phyloP scores from a whole-genome alignment of 2,329 filamentous ascomycete species.

The Nemania diffusa region DNA sequence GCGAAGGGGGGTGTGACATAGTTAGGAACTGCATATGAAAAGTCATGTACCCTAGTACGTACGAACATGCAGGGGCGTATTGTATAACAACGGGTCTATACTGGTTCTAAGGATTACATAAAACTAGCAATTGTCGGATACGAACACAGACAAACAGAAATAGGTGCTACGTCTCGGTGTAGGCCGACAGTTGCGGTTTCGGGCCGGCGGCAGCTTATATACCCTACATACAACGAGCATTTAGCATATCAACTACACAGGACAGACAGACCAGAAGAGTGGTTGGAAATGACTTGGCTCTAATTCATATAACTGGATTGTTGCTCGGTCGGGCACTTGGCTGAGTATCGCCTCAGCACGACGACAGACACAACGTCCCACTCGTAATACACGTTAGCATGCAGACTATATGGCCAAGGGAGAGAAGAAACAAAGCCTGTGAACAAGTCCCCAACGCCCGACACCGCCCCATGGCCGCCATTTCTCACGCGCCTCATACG shows the following conservation, averaged over 20 bases:
- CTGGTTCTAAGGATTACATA: neutral
- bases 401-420: constrained; percentile 44
- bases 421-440: constrained; percentile 50
- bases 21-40: neutral
- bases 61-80: neutral
- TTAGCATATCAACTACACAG: constrained; percentile 32
- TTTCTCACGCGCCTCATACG: constrained; percentile 30
- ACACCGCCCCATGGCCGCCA: constrained; percentile 34
- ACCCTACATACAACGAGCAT: constrained; percentile 28
- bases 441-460: constrained; percentile 35
- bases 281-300: constrained; percentile 29
- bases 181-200: constrained; percentile 1
- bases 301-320: constrained; percentile 24
- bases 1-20: neutral
- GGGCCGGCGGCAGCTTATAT: constrained; percentile 6
- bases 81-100: constrained; percentile 1
- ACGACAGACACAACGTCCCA: constrained; percentile 31
- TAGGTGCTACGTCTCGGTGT: neutral
- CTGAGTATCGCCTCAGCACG: constrained; percentile 21
- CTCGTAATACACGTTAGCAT: constrained; percentile 48
- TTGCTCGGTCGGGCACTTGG: constrained; percentile 21
- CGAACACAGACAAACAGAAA: neutral
- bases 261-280: constrained; percentile 6
- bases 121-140: no score
- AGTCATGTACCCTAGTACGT: constrained; percentile 19